Conservation (phyloP, 1,139 yeast species). For the Magnusiomyces ingens region DNA sequence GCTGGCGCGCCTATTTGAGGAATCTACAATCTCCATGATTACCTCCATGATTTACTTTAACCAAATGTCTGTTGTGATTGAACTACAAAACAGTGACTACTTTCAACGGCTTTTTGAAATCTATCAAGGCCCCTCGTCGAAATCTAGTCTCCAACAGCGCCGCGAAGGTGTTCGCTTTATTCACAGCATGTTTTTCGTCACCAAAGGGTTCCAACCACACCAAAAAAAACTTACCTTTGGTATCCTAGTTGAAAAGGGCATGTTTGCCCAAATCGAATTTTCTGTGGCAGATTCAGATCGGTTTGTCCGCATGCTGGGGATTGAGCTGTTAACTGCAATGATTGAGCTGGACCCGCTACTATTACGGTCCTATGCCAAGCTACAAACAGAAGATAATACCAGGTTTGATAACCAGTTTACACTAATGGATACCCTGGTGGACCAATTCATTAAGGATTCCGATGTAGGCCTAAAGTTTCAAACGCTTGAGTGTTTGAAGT, state of each 20-base stretch:
- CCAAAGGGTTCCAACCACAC: slow-evolving; percentile 58
- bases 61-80: slow-evolving; percentile 64
- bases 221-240: slow-evolving; percentile 65
- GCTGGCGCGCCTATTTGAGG: slow-evolving; percentile 74
- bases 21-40: slow-evolving; percentile 60
- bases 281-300: slow-evolving; percentile 52
- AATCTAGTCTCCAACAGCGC: slow-evolving; percentile 8
- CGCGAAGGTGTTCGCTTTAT: slow-evolving; percentile 72
- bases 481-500: slow-evolving; percentile 74
- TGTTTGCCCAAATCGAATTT: slow-evolving; percentile 62
- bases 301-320: slow-evolving; percentile 60
- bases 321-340: slow-evolving; percentile 73
- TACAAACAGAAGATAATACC: slow-evolving; percentile 1
- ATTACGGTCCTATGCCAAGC: slow-evolving; percentile 32
- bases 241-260: slow-evolving; percentile 57
- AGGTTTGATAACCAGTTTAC: not conserved
- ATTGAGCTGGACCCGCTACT: slow-evolving; percentile 78
- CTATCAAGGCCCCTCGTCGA: slow-evolving; percentile 34
- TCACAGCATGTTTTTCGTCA: slow-evolving; percentile 72
- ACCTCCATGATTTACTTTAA: slow-evolving; percentile 59
- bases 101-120: slow-evolving; percentile 49
- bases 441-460: slow-evolving; percentile 54
- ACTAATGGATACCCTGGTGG: slow-evolving; percentile 36
- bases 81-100: slow-evolving; percentile 48
- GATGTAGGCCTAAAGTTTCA: slow-evolving; percentile 74